Evolutionary conservation across 495 filamentous ascomycete genomes (phyloP).

Genomic region (Filosporella fistucella): DNA sequence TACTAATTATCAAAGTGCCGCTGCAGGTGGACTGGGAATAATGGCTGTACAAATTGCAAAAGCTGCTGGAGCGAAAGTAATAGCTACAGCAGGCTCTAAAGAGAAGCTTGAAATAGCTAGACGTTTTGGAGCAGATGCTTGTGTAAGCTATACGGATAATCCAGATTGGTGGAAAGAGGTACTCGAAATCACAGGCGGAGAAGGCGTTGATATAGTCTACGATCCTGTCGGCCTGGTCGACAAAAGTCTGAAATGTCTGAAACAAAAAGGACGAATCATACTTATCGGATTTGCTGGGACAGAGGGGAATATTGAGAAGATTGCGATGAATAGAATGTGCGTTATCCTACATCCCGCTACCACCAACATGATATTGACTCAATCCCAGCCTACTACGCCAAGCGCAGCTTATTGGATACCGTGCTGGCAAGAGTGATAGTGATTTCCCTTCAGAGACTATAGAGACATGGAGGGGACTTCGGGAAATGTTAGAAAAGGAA

Average conservation of each 20-base stretch:
- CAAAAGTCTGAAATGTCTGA: constrained; percentile 58
- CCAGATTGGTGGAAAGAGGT: constrained; percentile 71
- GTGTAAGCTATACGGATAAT: constrained; percentile 71
- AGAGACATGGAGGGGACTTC: constrained; percentile 58
- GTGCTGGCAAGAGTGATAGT: constrained; percentile 52
- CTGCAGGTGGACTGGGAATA: constrained; percentile 53
- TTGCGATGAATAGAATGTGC: constrained; percentile 65
- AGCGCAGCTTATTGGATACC: constrained; percentile 56
- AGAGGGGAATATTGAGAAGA: constrained; percentile 56
- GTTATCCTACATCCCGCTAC: too few relatives aligned
- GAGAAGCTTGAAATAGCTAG: constrained; percentile 59
- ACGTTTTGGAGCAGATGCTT: constrained; percentile 68
- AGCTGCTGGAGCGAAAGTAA: constrained; percentile 71
- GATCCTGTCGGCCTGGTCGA: constrained; percentile 67
- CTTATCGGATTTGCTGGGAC: constrained; percentile 67
- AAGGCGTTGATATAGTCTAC: constrained; percentile 64
- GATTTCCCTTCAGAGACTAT: constrained; percentile 42
- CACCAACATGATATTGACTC: too few relatives aligned
- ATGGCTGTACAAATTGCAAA: constrained; percentile 69
- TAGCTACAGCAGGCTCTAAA: constrained; percentile 69
- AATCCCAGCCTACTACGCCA: constrained; percentile 70
- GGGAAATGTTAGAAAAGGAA: constrained; percentile 52
- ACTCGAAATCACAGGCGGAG: constrained; percentile 47
- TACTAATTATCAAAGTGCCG: too few relatives aligned
- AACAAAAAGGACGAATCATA: constrained; percentile 59